phyloP scores from a whole-genome alignment of 2,329 filamentous ascomycete species.

The Aspergillus amoenus region DNA sequence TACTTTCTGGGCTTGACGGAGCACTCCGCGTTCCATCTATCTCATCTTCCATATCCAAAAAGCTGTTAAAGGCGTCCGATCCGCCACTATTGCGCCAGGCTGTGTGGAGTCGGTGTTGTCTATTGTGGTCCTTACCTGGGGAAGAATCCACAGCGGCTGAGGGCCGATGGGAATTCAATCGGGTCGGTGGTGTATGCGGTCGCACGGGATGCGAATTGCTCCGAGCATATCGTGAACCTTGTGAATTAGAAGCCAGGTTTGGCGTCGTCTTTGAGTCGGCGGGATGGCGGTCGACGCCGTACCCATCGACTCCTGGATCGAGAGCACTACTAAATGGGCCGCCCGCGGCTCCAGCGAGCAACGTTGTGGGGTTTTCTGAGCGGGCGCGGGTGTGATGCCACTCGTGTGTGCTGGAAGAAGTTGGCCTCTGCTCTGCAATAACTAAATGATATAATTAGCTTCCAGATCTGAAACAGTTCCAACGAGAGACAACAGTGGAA shows the following conservation, averaged over 20 bases:
- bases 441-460: conserved; percentile 15
- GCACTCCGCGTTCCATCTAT: conserved; percentile 30
- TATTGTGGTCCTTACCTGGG: conserved; percentile 29
- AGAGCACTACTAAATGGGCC: conserved; percentile 33
- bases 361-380: conserved; percentile 62
- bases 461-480: conserved; percentile 3
- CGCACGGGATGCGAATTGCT: conserved; percentile 49
- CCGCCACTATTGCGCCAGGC: conserved; percentile 41
- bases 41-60: conserved; percentile 46
- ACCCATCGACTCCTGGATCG: conserved; percentile 37
- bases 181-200: conserved; percentile 47
- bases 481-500: conserved; percentile 4
- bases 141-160: conserved; percentile 30
- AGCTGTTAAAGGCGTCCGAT: conserved; percentile 43
- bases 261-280: conserved; percentile 34
- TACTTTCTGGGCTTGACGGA: conserved; percentile 30
- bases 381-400: conserved; percentile 68
- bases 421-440: conserved; percentile 35
- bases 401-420: conserved; percentile 49
- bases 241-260: conserved; percentile 34
- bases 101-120: conserved; percentile 35
- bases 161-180: conserved; percentile 34
- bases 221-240: conserved; percentile 46
- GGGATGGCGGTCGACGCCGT: conserved; percentile 31
- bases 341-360: conserved; percentile 50